phyloP scores from a whole-genome alignment of 192 early-diverging fungal genomes.

The Backusella sp. region DNA sequence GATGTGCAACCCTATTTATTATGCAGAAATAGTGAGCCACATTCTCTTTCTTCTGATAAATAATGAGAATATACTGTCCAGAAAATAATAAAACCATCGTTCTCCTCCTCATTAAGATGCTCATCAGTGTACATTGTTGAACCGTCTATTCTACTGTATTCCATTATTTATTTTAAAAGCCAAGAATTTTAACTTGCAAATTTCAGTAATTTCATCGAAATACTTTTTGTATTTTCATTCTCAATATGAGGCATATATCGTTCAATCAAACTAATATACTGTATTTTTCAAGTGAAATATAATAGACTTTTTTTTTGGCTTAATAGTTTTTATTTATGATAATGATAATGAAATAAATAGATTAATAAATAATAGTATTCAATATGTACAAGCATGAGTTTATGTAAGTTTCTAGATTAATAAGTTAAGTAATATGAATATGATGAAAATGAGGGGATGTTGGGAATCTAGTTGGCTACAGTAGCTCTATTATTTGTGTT shows the following conservation, averaged over 20 bases:
- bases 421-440: background rate
- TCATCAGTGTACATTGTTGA: too few species aligned
- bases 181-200: background rate
- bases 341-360: background rate
- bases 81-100: background rate
- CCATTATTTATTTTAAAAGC: background rate
- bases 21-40: too few species aligned
- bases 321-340: background rate
- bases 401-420: background rate
- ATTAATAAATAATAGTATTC: background rate
- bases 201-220: too few species aligned
- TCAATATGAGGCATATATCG: too few species aligned
- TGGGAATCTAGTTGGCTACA: background rate
- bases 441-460: background rate
- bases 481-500: background rate
- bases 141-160: too few species aligned
- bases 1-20: too few species aligned
- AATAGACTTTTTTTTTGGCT: too few species aligned
- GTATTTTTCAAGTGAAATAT: too few species aligned
- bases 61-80: background rate
- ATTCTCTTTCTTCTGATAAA: too few species aligned
- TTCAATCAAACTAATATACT: too few species aligned
- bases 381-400: background rate
- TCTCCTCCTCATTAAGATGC: too few species aligned
- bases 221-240: too few species aligned